Percentiles rank a stretch among this genome's conserved stretches.
Evolutionary conservation across 2,329 filamentous ascomycete species (phyloP).

Genomic region (Decorospora gaudefroyi): DNA sequence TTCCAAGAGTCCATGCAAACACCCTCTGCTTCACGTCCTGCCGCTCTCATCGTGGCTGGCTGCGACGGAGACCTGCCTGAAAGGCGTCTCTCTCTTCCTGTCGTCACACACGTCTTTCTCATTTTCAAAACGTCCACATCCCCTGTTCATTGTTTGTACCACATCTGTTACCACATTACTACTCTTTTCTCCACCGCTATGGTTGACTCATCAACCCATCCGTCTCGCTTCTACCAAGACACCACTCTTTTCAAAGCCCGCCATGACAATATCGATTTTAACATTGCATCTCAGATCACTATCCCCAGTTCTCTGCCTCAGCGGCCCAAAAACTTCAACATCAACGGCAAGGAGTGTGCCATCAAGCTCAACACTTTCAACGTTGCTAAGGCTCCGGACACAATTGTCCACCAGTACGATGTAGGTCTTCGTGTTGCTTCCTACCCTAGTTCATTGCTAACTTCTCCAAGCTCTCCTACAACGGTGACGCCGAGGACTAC

Average conservation of each 20-base stretch:
- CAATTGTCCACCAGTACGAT: conserved; percentile 80
- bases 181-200: conserved; percentile 13
- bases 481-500: conserved; percentile 63
- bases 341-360: conserved; percentile 46
- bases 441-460: conserved; percentile 10
- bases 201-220: not conserved
- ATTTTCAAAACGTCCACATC: conserved; percentile 6
- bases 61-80: conserved; percentile 13
- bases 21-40: not conserved
- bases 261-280: conserved; percentile 32
- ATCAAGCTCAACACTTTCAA: conserved; percentile 73
- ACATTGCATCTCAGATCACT: conserved; percentile 27
- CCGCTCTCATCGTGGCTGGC: conserved; percentile 1
- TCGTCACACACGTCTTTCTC: conserved; percentile 1
- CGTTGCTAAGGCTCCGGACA: conserved; percentile 63
- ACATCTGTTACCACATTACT: not conserved
- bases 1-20: conserved; percentile 7
- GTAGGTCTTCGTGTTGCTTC: conserved; percentile 58
- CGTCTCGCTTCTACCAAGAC: conserved; percentile 18
- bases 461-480: conserved; percentile 59
- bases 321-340: conserved; percentile 47
- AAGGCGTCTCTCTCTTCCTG: not conserved
- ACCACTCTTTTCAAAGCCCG: conserved; percentile 16
- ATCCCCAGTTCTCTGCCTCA: conserved; percentile 36
- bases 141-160: conserved; percentile 4